Conservation (phyloP, 495 filamentous ascomycete species). For the Penicillium mononematosum region DNA sequence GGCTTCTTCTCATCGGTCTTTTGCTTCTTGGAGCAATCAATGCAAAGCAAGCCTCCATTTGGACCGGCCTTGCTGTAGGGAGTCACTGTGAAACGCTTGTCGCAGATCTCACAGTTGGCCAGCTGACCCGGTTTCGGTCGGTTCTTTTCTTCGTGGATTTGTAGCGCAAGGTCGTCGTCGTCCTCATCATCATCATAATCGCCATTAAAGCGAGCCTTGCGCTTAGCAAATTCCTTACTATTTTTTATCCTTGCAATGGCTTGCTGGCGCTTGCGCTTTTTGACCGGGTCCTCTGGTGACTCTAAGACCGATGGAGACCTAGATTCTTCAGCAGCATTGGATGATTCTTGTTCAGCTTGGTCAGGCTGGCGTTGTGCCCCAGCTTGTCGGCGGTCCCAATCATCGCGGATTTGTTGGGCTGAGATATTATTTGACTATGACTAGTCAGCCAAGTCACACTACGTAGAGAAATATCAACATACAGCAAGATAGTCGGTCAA, state of each 20-base stretch:
- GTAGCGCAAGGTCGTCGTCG: conserved; percentile 50
- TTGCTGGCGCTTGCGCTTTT: conserved; percentile 61
- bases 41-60: conserved; percentile 79
- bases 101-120: conserved; percentile 82
- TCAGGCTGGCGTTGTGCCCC: conserved; percentile 29
- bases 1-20: conserved; percentile 62
- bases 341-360: conserved; percentile 11
- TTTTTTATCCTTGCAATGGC: conserved; percentile 76
- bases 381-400: conserved; percentile 53
- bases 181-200: conserved; percentile 51
- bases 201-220: conserved; percentile 51
- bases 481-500: conserved; percentile 80
- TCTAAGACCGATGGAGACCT: conserved; percentile 34
- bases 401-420: conserved; percentile 70
- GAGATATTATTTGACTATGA: conserved; percentile 81
- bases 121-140: conserved; percentile 79
- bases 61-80: conserved; percentile 82
- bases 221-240: conserved; percentile 64
- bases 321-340: conserved; percentile 15
- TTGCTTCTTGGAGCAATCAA: conserved; percentile 77
- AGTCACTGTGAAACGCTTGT: conserved; percentile 90
- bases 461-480: conserved; percentile 26
- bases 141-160: conserved; percentile 60
- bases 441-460: conserved; percentile 8
- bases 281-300: conserved; percentile 49